Evolutionary conservation across 2,329 filamentous ascomycete species (phyloP), one percentile per base, ranked within the genome.

Genomic region (Pyrenochaeta sp.): DNA sequence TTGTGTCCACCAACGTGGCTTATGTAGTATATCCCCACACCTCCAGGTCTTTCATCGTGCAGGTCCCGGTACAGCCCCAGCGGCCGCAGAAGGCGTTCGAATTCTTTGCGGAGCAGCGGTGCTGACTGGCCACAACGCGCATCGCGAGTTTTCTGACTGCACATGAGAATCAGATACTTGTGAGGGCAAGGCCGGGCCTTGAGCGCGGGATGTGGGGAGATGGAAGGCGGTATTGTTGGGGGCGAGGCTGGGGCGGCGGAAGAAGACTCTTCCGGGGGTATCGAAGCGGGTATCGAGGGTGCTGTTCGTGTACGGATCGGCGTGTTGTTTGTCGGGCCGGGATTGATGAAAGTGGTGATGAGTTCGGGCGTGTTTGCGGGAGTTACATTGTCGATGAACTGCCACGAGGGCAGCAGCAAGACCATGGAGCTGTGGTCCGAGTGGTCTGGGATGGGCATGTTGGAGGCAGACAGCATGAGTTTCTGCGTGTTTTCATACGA

Each of bases 1-100:
- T 96, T 96, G 77, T 99, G 94, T 0, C 94, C 94, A 19, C 94
- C 94, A 3, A 96, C 91, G 66, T 99, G 94, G 57, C 86, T 93
- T 65, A 97, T 95, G 68, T 96, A 97, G 74, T 96, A 96, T 54
- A 99, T 89, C 0, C 90, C 93, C 5, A 96, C 93, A 9, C 94
- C 94, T 8, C 93, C 93, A 0, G 92, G 90, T 44, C 94, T 77
- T 69, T 91, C 86, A 68, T 99, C 94, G 65, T 95, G 85, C 32
- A 94, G 74, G 67, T 97, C 93, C 20, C 94, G 85, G 70, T 88
- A 92, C 14, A 99, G 75, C 0, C 91, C 92, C 9, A 96, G 77
- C 1, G 89, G 88, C 0, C 91, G 86, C 23, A 97, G 80, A 68
- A 96, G 90, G 1, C 93, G 83, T 76, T 96, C 90, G 41, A 99